These are phyloP conservation scores for Yarrowia phangngaensis DNA, from an alignment of 805 yeast genomes.

Conservation along the genomic window DNA sequence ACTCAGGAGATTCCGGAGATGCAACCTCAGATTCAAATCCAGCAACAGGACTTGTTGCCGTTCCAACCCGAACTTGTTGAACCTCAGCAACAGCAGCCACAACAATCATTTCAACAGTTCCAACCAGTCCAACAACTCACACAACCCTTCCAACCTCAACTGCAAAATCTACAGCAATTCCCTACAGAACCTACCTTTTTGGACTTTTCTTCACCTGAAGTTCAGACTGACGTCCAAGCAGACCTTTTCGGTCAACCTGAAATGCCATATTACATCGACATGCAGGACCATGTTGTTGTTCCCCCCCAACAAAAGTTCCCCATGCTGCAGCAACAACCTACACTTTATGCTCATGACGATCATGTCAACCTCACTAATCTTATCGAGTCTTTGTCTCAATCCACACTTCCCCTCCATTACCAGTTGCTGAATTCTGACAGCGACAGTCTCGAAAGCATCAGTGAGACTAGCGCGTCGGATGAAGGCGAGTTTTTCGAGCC, in stretches of 20 bases:
- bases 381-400: conserved; percentile 98
- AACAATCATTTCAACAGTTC: not conserved
- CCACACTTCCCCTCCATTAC: conserved; percentile 38
- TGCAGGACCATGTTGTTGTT: no score
- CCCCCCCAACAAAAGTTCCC: no score
- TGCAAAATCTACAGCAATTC: not conserved
- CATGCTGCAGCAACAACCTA: conserved; percentile 10
- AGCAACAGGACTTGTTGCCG: not conserved
- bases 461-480: conserved; percentile 16
- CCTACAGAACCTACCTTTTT: no score
- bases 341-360: conserved; percentile 58
- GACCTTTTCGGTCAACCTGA: no score
- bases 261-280: no score
- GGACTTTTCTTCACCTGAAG: no score
- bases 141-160: not conserved
- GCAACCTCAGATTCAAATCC: no score
- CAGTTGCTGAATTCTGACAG: conserved; percentile 18
- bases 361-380: conserved; percentile 90
- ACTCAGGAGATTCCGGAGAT: no score
- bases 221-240: not conserved
- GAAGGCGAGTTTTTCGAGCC: conserved; percentile 20
- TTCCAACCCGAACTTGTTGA: not conserved
- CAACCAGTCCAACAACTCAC: not conserved
- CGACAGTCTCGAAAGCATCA: conserved; percentile 4
- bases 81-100: not conserved